Base-by-base conservation (phyloP, 2,329 filamentous ascomycete species). In the Fusarium mexicanum region DNA sequence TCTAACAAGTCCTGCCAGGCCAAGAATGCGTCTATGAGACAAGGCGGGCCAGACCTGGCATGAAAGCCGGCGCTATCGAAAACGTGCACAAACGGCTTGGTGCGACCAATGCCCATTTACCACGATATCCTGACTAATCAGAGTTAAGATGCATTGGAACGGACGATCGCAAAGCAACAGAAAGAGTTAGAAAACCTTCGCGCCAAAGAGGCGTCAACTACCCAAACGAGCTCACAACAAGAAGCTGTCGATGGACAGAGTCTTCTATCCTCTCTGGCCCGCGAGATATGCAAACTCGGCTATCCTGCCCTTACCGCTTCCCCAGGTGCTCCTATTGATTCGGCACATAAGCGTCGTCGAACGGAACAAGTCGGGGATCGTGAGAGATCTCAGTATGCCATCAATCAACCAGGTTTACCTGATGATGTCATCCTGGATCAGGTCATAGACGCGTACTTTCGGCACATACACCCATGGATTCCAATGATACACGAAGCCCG, bases 11-110 rank as follows among this genome's bases (percentile, higher is more conserved):
- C 5, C 8, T 40, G 5, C 13, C 13, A 58, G 33, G 20, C 7
- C 44, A 29, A 44, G 65, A 69, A 17, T 71, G 68, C 8, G 43
- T 71, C 5, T 69, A 69, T 20, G 65, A 71, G 35, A 53, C 73
- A 4, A 81, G 80, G 65, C 77, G 78, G 38, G 75, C 73, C 6
- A 84, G 82, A 63, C 83, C 83, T 8, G 82, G 83, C 6, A 77
- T 84, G 63, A 83, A 83, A 67, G 71, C 76, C 16, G 83, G 83
- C 3, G 83, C 81, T 4, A 77, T 84, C 31, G 82, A 84, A 41
- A 80, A 76, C 40, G 65, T 84, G 29, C 82, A 82, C 57, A 72
- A 77, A 61, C 75, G 82, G 66, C 72, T 84, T 29, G 78, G 44
- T 66, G 60, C 54, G 29, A 20, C 16, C 10, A n/a, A 6, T 24